Base-by-base conservation (phyloP, 73 alveolate species). In the Tetrahymena borealis region DNA sequence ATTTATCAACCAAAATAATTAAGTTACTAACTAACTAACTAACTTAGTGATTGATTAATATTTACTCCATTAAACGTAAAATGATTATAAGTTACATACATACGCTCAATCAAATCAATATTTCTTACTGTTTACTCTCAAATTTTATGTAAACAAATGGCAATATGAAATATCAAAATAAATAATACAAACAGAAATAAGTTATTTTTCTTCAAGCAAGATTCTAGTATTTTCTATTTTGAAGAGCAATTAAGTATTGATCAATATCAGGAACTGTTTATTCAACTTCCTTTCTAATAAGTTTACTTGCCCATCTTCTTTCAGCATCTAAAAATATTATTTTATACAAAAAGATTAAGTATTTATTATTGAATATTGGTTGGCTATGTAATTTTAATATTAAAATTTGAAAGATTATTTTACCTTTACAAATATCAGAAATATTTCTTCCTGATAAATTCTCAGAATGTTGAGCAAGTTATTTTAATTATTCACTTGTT, bases 261-360 rank as follows among this genome's bases (percentile, higher is more conserved):
- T 33, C 90, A 0, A 93, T 33, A 13, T 90, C 32, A 6, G 91
- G 93, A 11, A 85, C 38, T 39, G 77, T 38, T 32, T 78, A 33
- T 32, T 31, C 91, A 7, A 93, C 96, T 78, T 96, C 98, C 38
- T 94, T 95, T 90, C 98, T 95, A 85, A 97, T 93, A 39, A 96
- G 91, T 39, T 91, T 94, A 13, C 97, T 95, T 42, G 98, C 98
- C 99, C 99, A 96, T 90, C 96, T 95, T 95, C 99, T 96, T 94
- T 97, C 99, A 33, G 98, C 98, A 93, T 96, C 99, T 60, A 60
- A 8, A 8, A n/a, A n/a, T n/a, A n/a, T n/a, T n/a, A n/a, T n/a
- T n/a, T n/a, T n/a, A n/a, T n/a, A n/a, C n/a, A n/a, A n/a, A n/a
- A n/a, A n/a, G n/a, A n/a, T n/a, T 40, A 11, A 8, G 4, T 7